phyloP scores from a whole-genome alignment of 2,329 filamentous ascomycete genomes.

The Seiridium cupressi region DNA sequence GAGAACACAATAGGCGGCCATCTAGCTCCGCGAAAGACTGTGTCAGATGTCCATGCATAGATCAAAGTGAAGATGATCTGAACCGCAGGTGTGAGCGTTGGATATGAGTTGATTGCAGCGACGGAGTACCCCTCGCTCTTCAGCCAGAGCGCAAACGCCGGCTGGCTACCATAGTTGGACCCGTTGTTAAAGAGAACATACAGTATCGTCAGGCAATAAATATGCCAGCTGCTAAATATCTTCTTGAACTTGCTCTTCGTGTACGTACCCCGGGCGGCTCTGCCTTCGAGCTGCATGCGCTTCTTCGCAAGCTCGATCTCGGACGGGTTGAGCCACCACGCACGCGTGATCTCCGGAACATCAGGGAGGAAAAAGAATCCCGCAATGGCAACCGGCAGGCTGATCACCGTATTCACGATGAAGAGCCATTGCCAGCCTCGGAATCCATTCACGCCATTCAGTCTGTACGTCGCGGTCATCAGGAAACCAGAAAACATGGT shows the following conservation, averaged over 20 bases:
- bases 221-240: slow-evolving; percentile 64
- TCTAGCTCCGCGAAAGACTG: slow-evolving; percentile 53
- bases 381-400: slow-evolving; percentile 46
- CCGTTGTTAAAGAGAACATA: slow-evolving; percentile 68
- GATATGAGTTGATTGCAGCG: slow-evolving; percentile 42
- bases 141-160: slow-evolving; percentile 52
- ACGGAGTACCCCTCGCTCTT: slow-evolving; percentile 41
- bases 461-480: slow-evolving; percentile 49
- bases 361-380: slow-evolving; percentile 44
- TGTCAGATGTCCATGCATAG: slow-evolving; percentile 67
- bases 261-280: slow-evolving; percentile 37
- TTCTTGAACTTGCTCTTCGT: slow-evolving; percentile 51
- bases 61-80: slow-evolving; percentile 56
- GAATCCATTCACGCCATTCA: slow-evolving; percentile 45
- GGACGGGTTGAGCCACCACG: slow-evolving; percentile 34
- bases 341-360: slow-evolving; percentile 35
- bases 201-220: slow-evolving; percentile 55
- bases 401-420: slow-evolving; percentile 53
- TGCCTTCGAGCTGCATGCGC: slow-evolving; percentile 43
- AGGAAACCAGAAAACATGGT: slow-evolving; percentile 49
- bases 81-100: slow-evolving; percentile 57
- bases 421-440: slow-evolving; percentile 56
- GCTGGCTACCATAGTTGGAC: slow-evolving; percentile 42
- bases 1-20: slow-evolving; percentile 65
- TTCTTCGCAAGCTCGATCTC: slow-evolving; percentile 36